phyloP scores from a whole-genome alignment of 192 early-diverging fungal species.

The Coemansia sp. region DNA sequence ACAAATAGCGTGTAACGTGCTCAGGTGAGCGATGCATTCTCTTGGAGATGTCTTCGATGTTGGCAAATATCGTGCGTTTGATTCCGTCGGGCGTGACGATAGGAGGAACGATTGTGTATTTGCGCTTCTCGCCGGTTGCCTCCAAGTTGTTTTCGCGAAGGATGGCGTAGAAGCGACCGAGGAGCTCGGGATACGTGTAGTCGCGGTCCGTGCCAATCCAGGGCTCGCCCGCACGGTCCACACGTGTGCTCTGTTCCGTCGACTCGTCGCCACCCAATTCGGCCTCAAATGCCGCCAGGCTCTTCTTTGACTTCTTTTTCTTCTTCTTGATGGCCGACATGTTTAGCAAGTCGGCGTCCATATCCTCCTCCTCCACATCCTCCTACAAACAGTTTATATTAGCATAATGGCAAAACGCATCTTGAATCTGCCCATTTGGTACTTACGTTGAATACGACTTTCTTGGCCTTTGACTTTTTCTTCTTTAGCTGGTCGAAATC shows the following conservation, averaged over 20 bases:
- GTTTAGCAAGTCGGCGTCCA: constrained; percentile 36
- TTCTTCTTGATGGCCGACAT: constrained; percentile 55
- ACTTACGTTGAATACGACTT: constrained; percentile 48
- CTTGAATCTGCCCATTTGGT: neutral
- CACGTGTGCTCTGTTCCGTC: constrained; percentile 38
- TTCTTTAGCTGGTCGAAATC: constrained; percentile 51
- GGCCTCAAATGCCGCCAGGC: constrained; percentile 85
- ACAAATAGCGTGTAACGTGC: constrained; percentile 96
- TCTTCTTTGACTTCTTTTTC: constrained; percentile 71
- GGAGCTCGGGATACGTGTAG: constrained; percentile 90
- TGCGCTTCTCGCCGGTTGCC: constrained; percentile 86
- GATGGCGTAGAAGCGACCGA: constrained; percentile 86
- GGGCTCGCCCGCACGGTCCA: constrained; percentile 59
- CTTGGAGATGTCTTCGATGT: constrained; percentile 91
- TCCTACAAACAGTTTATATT: constrained; percentile 17
- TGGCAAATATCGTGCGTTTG: constrained; percentile 96
- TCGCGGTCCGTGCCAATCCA: constrained; percentile 91
- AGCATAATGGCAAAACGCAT: neutral
- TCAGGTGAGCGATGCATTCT: constrained; percentile 94
- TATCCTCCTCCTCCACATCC: constrained; percentile 37
- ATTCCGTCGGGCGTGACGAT: constrained; percentile 87
- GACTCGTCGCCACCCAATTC: constrained; percentile 65
- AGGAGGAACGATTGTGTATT: constrained; percentile 93
- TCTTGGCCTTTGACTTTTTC: constrained; percentile 55
- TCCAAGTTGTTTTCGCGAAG: constrained; percentile 93